Evolutionary conservation across 495 filamentous ascomycete species (phyloP), one percentile per base, ranked within the genome.

Genomic region (Baudoinia panamericana): DNA sequence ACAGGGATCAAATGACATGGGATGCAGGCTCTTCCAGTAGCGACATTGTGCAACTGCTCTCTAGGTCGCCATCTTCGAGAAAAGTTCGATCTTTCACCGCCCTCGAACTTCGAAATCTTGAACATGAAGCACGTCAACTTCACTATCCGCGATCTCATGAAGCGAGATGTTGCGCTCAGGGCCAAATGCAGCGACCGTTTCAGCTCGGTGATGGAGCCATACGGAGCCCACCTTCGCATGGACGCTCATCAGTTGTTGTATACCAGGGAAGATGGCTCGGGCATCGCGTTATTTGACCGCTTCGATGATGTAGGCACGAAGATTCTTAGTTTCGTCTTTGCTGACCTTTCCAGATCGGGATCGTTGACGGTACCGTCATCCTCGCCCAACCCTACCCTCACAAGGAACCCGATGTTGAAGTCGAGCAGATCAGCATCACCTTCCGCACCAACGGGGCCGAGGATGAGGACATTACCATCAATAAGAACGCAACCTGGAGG

Each of bases 101-200:
- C 19, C 22, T 4, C 2, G 20, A 5, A 37, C 18, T 19, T 19
- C 4, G 22, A 11, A 7, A 13, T 15, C 34, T 24, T 37, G 12
- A 37, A n/a, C 19, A 16, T 37, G n/a, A 26, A 40, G 22, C 23
- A 40, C 24, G 28, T 46, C 27, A 29, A 2, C 5, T 30, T 39
- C 35, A 46, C 43, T 12, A 18, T 46, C 22, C 43, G 43, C 13
- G 34, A 46, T 39, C 18, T 33, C 9, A 46, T 46, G 43, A 33
- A 30, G 13, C 38, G 30, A 4, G 24, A 9, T 33, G 9, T 10
- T 10, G 17, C 15, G 16, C 17, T 7, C 30, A 33, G 30, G 9
- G 8, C 22, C 13, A 18, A 6, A 10, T 19, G 31, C 18, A 34
- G 18, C 5, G 4, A 34, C 31, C 5, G 15, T 34, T 10, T 17